Evolutionary conservation across 495 filamentous ascomycete genomes (phyloP).

Genomic region (Xylaria grammica): DNA sequence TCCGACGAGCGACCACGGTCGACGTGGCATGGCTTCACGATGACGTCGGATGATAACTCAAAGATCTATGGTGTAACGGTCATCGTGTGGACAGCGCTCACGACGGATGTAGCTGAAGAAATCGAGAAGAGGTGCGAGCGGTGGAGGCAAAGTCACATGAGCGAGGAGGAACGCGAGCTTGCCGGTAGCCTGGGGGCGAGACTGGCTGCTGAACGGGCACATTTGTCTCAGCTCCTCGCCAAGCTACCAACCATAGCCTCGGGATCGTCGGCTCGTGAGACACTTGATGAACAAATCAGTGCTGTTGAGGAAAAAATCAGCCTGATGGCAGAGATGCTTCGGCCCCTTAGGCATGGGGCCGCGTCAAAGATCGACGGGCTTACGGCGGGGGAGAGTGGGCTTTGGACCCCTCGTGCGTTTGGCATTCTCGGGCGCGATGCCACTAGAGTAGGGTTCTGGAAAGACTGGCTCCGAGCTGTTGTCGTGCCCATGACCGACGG

Average conservation of each 20-base stretch:
- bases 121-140: conserved; percentile 90
- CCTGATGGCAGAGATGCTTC: conserved; percentile 92
- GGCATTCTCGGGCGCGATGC: conserved; percentile 88
- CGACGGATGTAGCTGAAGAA: conserved; percentile 78
- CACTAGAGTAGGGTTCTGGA: conserved; percentile 91
- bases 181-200: conserved; percentile 91
- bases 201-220: conserved; percentile 85
- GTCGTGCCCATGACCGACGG: conserved; percentile 95
- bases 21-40: conserved; percentile 98
- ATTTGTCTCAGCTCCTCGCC: conserved; percentile 84
- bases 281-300: conserved; percentile 91
- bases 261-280: conserved; percentile 79
- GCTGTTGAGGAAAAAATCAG: conserved; percentile 96
- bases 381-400: conserved; percentile 92
- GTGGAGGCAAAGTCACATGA: conserved; percentile 96
- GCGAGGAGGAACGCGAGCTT: conserved; percentile 89
- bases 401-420: conserved; percentile 95
- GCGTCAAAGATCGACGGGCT: conserved; percentile 97
- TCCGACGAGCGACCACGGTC: conserved; percentile 90
- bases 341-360: conserved; percentile 90
- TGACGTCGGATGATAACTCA: conserved; percentile 91
- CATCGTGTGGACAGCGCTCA: conserved; percentile 90
- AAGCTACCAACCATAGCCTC: conserved; percentile 79
- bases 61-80: conserved; percentile 91
- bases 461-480: conserved; percentile 94